phyloP scores from a whole-genome alignment of 495 filamentous ascomycete genomes.

The Letharia columbiana region DNA sequence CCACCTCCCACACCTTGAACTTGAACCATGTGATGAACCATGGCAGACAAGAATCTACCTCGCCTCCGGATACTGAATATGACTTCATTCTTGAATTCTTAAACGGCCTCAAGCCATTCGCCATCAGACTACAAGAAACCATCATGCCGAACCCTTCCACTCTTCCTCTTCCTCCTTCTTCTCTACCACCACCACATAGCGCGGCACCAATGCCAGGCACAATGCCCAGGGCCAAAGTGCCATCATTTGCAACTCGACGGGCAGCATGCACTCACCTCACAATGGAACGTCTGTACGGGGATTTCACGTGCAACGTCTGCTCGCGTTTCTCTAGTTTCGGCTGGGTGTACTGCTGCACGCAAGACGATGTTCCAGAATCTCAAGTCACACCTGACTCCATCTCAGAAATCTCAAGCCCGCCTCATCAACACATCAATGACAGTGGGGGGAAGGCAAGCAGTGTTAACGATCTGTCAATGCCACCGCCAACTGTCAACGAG shows the following conservation, averaged over 20 bases:
- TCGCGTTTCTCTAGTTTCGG: conserved; percentile 40
- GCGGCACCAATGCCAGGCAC: not conserved
- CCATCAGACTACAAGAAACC: conserved; percentile 13
- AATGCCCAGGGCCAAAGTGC: not conserved
- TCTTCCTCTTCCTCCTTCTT: not conserved
- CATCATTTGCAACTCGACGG: conserved; percentile 23
- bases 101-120: conserved; percentile 16
- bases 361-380: conserved; percentile 37
- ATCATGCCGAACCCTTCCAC: conserved; percentile 8
- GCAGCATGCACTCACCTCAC: conserved; percentile 49
- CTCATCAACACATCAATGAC: conserved; percentile 5
- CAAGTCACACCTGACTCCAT: not conserved
- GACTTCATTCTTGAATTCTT: conserved; percentile 14
- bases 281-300: conserved; percentile 48
- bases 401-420: conserved; percentile 16
- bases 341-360: conserved; percentile 59
- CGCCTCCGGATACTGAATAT: not conserved
- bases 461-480: conserved; percentile 9
- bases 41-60: not conserved
- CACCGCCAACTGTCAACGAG: not conserved
- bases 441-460: conserved; percentile 4
- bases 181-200: not conserved
- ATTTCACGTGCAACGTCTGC: conserved; percentile 45
- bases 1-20: not conserved
- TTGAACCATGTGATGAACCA: not conserved